A percentile compares a stretch with the other conserved stretches of the same genome.
phyloP scores from a whole-genome alignment of 2,329 filamentous ascomycete genomes.

The Hymenoscyphus repandus region DNA sequence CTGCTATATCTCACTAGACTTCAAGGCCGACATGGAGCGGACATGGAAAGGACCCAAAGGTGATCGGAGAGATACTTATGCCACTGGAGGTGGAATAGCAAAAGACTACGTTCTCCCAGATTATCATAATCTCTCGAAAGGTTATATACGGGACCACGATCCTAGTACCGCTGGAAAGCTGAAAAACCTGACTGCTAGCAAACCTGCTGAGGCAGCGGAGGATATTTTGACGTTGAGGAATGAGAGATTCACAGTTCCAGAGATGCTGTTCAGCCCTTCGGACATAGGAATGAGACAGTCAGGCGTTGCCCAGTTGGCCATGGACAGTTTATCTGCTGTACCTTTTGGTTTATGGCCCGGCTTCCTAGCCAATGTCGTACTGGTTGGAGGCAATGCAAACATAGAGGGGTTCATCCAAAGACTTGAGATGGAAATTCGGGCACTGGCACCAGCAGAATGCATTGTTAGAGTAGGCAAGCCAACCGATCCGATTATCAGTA shows the following conservation, averaged over 20 bases:
- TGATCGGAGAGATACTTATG: slow-evolving; percentile 46
- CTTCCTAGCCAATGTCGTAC: slow-evolving; percentile 78
- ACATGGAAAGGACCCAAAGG: slow-evolving; percentile 75
- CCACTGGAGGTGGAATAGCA: slow-evolving; percentile 54
- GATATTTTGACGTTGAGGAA: slow-evolving; percentile 84
- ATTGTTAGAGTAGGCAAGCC: slow-evolving; percentile 68
- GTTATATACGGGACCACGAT: slow-evolving; percentile 74
- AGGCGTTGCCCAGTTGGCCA: slow-evolving; percentile 75
- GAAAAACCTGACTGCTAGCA: slow-evolving; percentile 37
- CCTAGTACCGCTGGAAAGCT: slow-evolving; percentile 52
- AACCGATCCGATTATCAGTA: slow-evolving; percentile 69
- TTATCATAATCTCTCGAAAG: slow-evolving; percentile 54
- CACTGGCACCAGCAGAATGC: slow-evolving; percentile 70
- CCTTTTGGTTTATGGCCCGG: slow-evolving; percentile 81
- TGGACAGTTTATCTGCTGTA: slow-evolving; percentile 69
- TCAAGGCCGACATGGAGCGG: slow-evolving; percentile 70
- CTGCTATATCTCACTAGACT: slow-evolving; percentile 77
- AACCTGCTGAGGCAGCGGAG: slow-evolving; percentile 51
- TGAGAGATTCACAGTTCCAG: slow-evolving; percentile 85
- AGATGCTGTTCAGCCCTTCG: slow-evolving; percentile 79
- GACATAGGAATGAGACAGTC: slow-evolving; percentile 82
- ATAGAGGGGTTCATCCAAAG: slow-evolving; percentile 79
- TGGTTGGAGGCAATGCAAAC: slow-evolving; percentile 80
- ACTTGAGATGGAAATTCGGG: slow-evolving; percentile 68
- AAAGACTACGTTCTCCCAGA: slow-evolving; percentile 93